Base-by-base conservation (phyloP, 169 alveolate genomes). In the Prorocentrum cordatum region DNA sequence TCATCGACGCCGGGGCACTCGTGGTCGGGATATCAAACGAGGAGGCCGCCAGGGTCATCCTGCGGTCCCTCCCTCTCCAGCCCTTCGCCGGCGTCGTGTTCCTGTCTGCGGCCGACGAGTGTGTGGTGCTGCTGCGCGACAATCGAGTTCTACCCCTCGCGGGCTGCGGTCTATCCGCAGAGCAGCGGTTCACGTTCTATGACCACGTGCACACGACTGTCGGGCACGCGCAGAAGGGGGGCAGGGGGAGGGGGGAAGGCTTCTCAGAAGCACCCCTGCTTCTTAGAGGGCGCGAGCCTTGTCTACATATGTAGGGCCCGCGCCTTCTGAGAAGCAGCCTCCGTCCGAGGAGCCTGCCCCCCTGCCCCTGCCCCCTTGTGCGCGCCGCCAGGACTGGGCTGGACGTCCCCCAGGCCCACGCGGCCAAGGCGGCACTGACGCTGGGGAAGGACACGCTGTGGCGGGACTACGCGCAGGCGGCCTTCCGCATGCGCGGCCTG, bases 371-470 rank as follows among this genome's bases (percentile, higher is more conserved):
- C n/a, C n/a, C n/a, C n/a, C n/a, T n/a, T n/a, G n/a, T n/a, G n/a
- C n/a, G n/a, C n/a, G n/a, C n/a, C n/a, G n/a, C n/a, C n/a, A 77
- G 75, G 14, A 77, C 87, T 24, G 87, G 87, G 20, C 62, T 77
- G 7, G 87, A 77, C 22, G 87, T 77, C 14, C 87, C 42, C 12
- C 87, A 77, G 59, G 87, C 87, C 27, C 87, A 72, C 18, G 54
- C 54, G 6, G 87, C 87, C 14, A 42, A 45, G 12, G 87, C 87
- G 14, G 87, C 87, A 6, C 45, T 77, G 75, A 77, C 87, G 2
- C 47, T 77, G 27, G 87, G 87, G n/a, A n/a, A 77, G 5, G 87
- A 77, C 87, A 77, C 59, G 87, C 87, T 77, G 18, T 77, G 87
- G 87, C 6, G 87, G 36, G 87, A 77, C 73, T 77, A 77, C 18